A percentile compares a stretch with the other conserved stretches of the same genome.
Conservation (phyloP, 371 early-diverging fungal species). For the Sporodiniella umbellata region DNA sequence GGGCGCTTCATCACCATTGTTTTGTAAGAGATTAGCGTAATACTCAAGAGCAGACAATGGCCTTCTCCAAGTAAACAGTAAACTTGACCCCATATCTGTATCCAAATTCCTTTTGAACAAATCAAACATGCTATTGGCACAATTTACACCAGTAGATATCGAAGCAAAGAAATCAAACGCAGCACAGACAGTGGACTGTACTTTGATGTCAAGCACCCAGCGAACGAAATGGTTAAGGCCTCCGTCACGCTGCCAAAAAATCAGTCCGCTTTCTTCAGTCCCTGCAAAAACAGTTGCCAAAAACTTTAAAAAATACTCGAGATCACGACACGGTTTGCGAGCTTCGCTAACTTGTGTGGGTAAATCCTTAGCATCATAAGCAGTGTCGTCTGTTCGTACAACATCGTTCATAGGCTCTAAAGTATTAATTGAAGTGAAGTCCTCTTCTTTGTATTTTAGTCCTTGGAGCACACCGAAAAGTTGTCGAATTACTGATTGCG, state of each 20-base stretch:
- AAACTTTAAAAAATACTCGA: conserved; percentile 64
- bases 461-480: conserved; percentile 56
- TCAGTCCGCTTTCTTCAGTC: conserved; percentile 69
- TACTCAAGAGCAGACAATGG: conserved; percentile 33
- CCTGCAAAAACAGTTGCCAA: conserved; percentile 69
- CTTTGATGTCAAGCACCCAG: conserved; percentile 59
- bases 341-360: neutral
- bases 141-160: conserved; percentile 34
- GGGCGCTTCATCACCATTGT: conserved; percentile 6
- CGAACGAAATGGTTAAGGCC: conserved; percentile 69
- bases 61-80: conserved; percentile 43
- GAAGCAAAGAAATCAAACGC: conserved; percentile 37
- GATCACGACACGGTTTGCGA: conserved; percentile 49
- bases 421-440: conserved; percentile 22
- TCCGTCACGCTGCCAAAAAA: conserved; percentile 69
- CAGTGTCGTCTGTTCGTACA: neutral
- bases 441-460: conserved; percentile 74
- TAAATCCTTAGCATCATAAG: neutral
- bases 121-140: conserved; percentile 27
- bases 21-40: conserved; percentile 20
- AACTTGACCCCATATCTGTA: conserved; percentile 16
- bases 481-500: conserved; percentile 46
- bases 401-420: neutral
- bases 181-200: conserved; percentile 28
- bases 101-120: conserved; percentile 25